phyloP scores from a whole-genome alignment of 2,329 filamentous ascomycete species.

The Colletotrichum kahawae region DNA sequence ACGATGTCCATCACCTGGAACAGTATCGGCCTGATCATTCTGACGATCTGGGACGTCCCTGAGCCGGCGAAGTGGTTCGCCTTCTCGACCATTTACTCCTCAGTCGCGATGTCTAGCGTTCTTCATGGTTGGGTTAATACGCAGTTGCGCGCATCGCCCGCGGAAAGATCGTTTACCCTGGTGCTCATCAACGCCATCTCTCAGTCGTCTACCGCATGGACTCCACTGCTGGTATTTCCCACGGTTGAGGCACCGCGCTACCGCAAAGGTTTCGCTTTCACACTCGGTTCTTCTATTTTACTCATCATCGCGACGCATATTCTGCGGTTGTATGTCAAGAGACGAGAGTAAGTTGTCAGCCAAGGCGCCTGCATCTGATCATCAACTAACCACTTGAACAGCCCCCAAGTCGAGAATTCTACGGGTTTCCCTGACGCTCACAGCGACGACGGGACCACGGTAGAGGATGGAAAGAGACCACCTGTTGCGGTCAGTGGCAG shows the following conservation, averaged over 20 bases:
- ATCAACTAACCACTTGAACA: background rate
- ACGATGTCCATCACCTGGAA: conserved; percentile 10
- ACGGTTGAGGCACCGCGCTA: conserved; percentile 49
- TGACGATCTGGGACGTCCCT: conserved; percentile 60
- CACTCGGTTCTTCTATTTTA: background rate
- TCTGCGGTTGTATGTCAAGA: conserved; percentile 1
- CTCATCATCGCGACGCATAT: conserved; percentile 7
- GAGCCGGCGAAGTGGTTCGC: conserved; percentile 60
- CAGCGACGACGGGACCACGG: background rate
- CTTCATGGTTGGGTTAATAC: conserved; percentile 18
- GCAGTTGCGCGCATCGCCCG: background rate
- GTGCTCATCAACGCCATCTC: conserved; percentile 41
- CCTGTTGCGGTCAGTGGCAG: background rate
- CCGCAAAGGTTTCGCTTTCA: conserved; percentile 49
- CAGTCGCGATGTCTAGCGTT: conserved; percentile 5
- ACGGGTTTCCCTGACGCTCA: background rate
- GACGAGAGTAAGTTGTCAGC: conserved; percentile 2
- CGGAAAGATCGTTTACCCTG: conserved; percentile 3
- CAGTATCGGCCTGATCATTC: conserved; percentile 35
- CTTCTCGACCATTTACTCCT: conserved; percentile 39
- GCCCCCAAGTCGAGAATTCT: conserved; percentile 6
- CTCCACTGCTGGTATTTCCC: conserved; percentile 54
- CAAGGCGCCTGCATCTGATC: too few relatives aligned
- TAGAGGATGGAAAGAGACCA: background rate
- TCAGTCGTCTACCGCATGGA: conserved; percentile 62